Evolutionary conservation across 305 asterid species (phyloP).

Genomic region (Ajuga reptans): DNA sequence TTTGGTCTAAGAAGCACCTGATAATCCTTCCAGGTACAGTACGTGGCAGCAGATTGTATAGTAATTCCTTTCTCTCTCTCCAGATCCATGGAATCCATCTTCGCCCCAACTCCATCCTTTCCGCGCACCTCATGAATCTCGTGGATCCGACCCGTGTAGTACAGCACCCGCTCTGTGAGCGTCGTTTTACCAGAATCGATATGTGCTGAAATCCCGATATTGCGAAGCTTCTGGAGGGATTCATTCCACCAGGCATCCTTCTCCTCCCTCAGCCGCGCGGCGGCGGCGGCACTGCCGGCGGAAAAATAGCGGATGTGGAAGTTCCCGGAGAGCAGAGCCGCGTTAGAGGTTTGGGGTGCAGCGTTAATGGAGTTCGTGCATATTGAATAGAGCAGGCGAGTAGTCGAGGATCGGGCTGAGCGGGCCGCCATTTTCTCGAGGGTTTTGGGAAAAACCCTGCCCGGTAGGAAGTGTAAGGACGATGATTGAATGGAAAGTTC

Average conservation of each 20-base stretch:
- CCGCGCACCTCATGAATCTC: conserved; percentile 96
- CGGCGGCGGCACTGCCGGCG: conserved; percentile 61
- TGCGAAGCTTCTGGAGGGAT: conserved; percentile 64
- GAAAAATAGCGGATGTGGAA: conserved; percentile 57
- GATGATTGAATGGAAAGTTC: not conserved
- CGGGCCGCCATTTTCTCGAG: conserved; percentile 56
- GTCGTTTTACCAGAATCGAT: conserved; percentile 97
- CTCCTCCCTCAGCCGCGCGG: conserved; percentile 65
- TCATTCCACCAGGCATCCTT: conserved; percentile 79
- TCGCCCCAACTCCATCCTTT: conserved; percentile 94
- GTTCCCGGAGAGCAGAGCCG: conserved; percentile 49
- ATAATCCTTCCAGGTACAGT: conserved; percentile 82
- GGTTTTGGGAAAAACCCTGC: conserved; percentile 63
- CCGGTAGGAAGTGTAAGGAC: not conserved
- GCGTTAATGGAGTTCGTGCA: conserved; percentile 29
- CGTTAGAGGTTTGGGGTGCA: conserved; percentile 29
- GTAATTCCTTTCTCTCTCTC: conserved; percentile 99
- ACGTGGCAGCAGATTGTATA: conserved; percentile 93
- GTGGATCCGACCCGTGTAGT: conserved; percentile 90
- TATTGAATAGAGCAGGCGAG: conserved; percentile 61
- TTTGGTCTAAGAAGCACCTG: conserved; percentile 37
- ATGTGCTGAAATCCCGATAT: conserved; percentile 94
- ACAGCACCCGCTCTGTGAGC: conserved; percentile 82
- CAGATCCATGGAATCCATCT: conserved; percentile 99
- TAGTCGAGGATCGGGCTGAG: conserved; percentile 50